Base-by-base conservation (phyloP, 176 grass and related monocot species). In the Secale cereale region DNA sequence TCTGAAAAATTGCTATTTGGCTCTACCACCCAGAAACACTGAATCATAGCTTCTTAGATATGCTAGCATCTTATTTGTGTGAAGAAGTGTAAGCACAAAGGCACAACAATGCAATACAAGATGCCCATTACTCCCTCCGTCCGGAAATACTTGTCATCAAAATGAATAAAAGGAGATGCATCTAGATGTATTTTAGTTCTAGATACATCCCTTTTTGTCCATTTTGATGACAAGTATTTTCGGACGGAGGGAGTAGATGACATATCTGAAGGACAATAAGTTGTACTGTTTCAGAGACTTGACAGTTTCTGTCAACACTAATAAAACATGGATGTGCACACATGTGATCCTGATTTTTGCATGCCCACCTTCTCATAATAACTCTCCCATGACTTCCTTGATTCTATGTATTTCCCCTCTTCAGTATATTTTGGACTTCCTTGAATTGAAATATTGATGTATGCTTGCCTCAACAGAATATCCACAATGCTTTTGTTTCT, bases 391-490 rank as follows among this genome's bases (percentile, higher is more conserved):
- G 56, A n/a, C 35, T 40, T 78, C 50, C n/a, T 78, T 62, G 8
- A 19, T 62, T 39, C 22, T 78, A 9, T 74, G 70, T 48, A 19
- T 28, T 19, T 17, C 70, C 26, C 52, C 54, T 36, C 56, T 62
- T 78, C 10, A 62, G 61, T 32, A 25, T 78, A 61, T 26, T 61
- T 23, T 26, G 23, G 29, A 39, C 54, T 78, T 70, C 3, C 11
- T 33, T 14, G 23, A 52, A 82, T 33, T 14, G 23, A 52, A 82
- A 57, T 82, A 28, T 27, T 65, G 26, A 37, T 72, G 65, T 71
- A 31, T 83, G 70, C 9, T 66, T 65, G 10, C 41, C 41, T 66
- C 60, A 85, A 69, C 75, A 85, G 13, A 76, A 59, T 40, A 63
- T 82, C 29, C 1, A 43, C 40, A n/a, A 61, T 79, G 27, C 54